Percentiles rank a stretch among this genome's conserved stretches.
Evolutionary conservation across 1,284 basidiomycete genomes (phyloP).

Genomic region (Butyriboletus appendiculatus): DNA sequence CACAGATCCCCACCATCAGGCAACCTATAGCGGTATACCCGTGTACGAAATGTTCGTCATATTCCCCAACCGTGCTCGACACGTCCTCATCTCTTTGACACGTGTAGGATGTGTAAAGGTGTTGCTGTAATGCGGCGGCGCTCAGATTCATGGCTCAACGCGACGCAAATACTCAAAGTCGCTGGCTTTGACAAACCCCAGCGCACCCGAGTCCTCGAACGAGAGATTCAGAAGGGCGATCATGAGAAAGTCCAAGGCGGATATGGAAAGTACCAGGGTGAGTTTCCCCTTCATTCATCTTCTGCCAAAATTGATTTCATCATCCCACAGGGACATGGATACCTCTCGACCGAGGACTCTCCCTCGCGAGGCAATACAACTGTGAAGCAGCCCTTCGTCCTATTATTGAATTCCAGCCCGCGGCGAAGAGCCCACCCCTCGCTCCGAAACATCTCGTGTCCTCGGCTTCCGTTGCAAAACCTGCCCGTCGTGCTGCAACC

Average conservation of each 20-base stretch:
- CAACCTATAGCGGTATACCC: slow-evolving; percentile 86
- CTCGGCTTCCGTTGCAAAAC: slow-evolving; percentile 51
- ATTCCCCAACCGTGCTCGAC: slow-evolving; percentile 38
- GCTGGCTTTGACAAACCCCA: slow-evolving; percentile 99
- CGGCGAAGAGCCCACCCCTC: slow-evolving; percentile 90
- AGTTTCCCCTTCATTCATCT: slow-evolving; percentile 26
- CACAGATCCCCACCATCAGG: slow-evolving; percentile 44
- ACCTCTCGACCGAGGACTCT: slow-evolving; percentile 88
- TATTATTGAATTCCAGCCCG: slow-evolving; percentile 93
- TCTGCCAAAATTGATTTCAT: background rate
- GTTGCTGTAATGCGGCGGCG: slow-evolving; percentile 98
- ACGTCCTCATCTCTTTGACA: slow-evolving; percentile 36
- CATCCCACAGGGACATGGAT: slow-evolving; percentile 92
- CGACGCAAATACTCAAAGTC: slow-evolving; percentile 99
- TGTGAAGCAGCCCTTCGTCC: slow-evolving; percentile 89
- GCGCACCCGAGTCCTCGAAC: slow-evolving; percentile 93
- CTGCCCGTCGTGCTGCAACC: slow-evolving; percentile 50
- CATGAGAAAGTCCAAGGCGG: slow-evolving; percentile 99
- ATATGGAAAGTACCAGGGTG: slow-evolving; percentile 99
- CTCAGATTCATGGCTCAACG: slow-evolving; percentile 97
- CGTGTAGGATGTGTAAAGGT: slow-evolving; percentile 85
- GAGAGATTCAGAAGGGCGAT: slow-evolving; percentile 98
- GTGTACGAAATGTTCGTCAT: slow-evolving; percentile 80
- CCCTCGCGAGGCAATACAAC: slow-evolving; percentile 90
- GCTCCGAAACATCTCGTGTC: slow-evolving; percentile 96